phyloP scores from a whole-genome alignment of 2,329 filamentous ascomycete species.

The Alternaria ventricosa region DNA sequence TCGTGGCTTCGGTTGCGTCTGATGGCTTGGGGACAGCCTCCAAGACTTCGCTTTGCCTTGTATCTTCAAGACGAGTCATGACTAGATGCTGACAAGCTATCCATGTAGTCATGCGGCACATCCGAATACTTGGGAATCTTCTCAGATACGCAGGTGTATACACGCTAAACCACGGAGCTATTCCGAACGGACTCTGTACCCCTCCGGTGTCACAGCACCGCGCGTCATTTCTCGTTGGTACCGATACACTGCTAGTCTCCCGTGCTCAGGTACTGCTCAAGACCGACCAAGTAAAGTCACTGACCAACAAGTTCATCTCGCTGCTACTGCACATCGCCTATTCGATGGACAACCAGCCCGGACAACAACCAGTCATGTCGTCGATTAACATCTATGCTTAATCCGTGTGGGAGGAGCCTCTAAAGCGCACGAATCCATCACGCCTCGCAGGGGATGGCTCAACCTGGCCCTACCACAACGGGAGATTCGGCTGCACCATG shows the following conservation, averaged over 20 bases:
- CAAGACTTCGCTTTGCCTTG: neutral
- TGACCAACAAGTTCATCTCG: neutral
- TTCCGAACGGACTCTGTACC: neutral
- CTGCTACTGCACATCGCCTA: neutral
- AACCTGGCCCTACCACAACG: neutral
- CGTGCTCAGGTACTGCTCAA: neutral
- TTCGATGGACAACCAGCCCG: neutral
- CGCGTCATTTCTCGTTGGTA: neutral
- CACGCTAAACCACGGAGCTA: neutral
- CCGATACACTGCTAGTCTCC: neutral
- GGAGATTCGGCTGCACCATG: too few species aligned
- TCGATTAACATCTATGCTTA: neutral
- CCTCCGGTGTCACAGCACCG: neutral
- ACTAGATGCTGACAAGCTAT: neutral
- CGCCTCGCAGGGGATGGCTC: neutral
- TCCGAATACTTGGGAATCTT: neutral
- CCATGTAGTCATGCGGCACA: neutral
- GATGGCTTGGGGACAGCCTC: neutral
- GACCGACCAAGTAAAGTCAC: neutral
- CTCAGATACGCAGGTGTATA: neutral
- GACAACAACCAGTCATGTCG: neutral
- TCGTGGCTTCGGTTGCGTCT: neutral
- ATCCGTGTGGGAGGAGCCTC: neutral
- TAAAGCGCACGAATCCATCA: neutral
- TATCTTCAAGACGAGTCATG: neutral